Base-by-base conservation (phyloP, 192 early-diverging fungal genomes). In the Backusella tuberculispora region DNA sequence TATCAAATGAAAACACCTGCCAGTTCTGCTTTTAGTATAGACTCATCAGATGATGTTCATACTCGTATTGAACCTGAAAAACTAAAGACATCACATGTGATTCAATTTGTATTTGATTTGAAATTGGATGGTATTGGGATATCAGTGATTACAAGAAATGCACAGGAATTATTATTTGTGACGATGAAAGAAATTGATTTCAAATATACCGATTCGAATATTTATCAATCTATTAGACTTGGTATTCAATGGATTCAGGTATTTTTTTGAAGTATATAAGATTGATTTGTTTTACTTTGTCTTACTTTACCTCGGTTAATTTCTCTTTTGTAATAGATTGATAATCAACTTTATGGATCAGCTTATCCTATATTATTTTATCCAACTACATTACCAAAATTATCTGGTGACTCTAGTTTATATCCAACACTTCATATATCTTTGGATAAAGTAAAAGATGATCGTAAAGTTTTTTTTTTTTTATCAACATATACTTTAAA, bases 291-390 rank as follows among this genome's bases (percentile, higher is more conserved):
- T n/a, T n/a, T n/a, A n/a, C n/a, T n/a, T n/a, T n/a, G n/a, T n/a
- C n/a, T n/a, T n/a, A n/a, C n/a, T n/a, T n/a, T n/a, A n/a, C n/a
- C n/a, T n/a, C n/a, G n/a, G n/a, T n/a, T n/a, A n/a, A n/a, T n/a
- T n/a, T n/a, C n/a, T 50, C 13, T 1, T n/a, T 15, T 26, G 12
- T 19, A 40, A 44, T 68, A 96, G 88, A 85, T 97, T 63, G 95
- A 97, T 81, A 96, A 97, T 78, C 94, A 97, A 80, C 82, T 95
- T 13, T 87, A 86, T 41, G 91, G 90, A 47, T 85, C 89, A 0
- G 67, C 89, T 6, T 92, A 90, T 65, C 93, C 94, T 0, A 96
- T 97, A 41, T 86, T 96, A 15, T 69, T 96, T 34, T 97, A 94
- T 71, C 95, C 95, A n/a, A 92, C 92, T 3, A 89, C 87, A 9